Percentiles rank a stretch among this genome's conserved stretches.
Evolutionary conservation across 2,329 filamentous ascomycete genomes (phyloP).

Genomic region (Parasarocladium wereldwijsianum): DNA sequence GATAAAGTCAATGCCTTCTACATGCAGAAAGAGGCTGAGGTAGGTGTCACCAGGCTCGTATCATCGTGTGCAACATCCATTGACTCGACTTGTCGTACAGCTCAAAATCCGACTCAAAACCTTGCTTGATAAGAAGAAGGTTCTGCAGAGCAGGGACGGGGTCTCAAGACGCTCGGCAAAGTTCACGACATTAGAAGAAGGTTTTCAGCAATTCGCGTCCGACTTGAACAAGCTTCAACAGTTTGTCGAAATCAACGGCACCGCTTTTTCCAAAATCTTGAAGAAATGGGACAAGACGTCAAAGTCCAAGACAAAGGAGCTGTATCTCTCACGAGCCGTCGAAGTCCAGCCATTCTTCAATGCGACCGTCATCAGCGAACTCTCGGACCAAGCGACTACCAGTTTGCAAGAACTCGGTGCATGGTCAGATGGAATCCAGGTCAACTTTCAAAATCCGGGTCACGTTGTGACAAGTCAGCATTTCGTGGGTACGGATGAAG

Average conservation of each 20-base stretch:
- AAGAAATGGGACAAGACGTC: conserved; percentile 99
- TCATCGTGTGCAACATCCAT: too few relatives aligned
- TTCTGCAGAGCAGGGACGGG: conserved; percentile 68
- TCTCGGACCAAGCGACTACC: conserved; percentile 95
- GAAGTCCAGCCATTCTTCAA: conserved; percentile 99
- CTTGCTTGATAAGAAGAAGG: conserved; percentile 85
- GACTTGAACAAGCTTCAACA: conserved; percentile 96
- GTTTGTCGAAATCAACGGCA: conserved; percentile 97
- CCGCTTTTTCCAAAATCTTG: conserved; percentile 93
- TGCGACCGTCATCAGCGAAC: conserved; percentile 85
- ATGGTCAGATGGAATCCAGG: conserved; percentile 92
- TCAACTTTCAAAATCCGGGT: conserved; percentile 57
- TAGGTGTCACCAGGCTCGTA: too few relatives aligned
- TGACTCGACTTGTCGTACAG: conserved; percentile 35
- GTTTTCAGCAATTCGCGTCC: conserved; percentile 91
- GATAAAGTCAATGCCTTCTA: conserved; percentile 99
- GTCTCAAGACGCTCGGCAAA: conserved; percentile 80
- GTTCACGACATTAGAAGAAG: conserved; percentile 89
- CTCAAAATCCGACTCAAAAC: conserved; percentile 88
- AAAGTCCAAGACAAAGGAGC: conserved; percentile 95
- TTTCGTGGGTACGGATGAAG: conserved; percentile 63
- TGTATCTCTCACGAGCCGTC: conserved; percentile 89
- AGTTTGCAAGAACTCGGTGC: conserved; percentile 87
- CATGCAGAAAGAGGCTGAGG: conserved; percentile 94
- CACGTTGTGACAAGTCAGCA: conserved; percentile 53